Base-by-base conservation (phyloP, 768 basidiomycete genomes). In the Roridomyces roridus region DNA sequence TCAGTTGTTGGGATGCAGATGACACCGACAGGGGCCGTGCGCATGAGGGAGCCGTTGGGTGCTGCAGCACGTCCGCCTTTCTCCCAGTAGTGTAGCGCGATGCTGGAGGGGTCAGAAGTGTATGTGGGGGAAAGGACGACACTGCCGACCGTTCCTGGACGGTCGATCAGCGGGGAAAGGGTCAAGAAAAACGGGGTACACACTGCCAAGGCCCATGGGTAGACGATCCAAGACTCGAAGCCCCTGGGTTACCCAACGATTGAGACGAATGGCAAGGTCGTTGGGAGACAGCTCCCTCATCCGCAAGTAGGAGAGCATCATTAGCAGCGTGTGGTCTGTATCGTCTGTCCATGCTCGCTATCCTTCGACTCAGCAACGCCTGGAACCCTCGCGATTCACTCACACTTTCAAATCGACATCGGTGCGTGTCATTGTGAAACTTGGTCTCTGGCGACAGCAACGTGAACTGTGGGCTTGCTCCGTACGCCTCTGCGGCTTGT, bases 341-440 rank as follows among this genome's bases (percentile, higher is more conserved):
- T 66, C 65, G 34, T 66, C 65, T 20, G 65, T 66, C 65, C 65
- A 66, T 21, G 65, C 65, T 23, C 65, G 51, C 63, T 66, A 25
- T 12, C 17, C 20, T 4, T 46, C 12, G 11, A n/a, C 17, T 31
- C 29, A 26, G 12, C 18, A 17, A 12, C 12, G n/a, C 31, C 5
- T 25, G 47, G 41, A 21, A 11, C 36, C 6, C 24, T 12, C 25
- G 3, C 6, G 5, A 24, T 17, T 14, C 20, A 51, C 63, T 49
- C 20, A 63, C 61, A 21, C 43, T 58, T 44, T 63, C 57, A 20
- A 63, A 63, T 18, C 61, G 61, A 66, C 65, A 57, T 42, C 65
- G 63, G 35, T 66, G 65, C 6, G 49, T 52, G 23, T 66, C 65
- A 9, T 59, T 55, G 15, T 59, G 51, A 5, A 54, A n/a, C 29